phyloP scores from a whole-genome alignment of 1,284 basidiomycete genomes.

The Leucoagaricus sp. region DNA sequence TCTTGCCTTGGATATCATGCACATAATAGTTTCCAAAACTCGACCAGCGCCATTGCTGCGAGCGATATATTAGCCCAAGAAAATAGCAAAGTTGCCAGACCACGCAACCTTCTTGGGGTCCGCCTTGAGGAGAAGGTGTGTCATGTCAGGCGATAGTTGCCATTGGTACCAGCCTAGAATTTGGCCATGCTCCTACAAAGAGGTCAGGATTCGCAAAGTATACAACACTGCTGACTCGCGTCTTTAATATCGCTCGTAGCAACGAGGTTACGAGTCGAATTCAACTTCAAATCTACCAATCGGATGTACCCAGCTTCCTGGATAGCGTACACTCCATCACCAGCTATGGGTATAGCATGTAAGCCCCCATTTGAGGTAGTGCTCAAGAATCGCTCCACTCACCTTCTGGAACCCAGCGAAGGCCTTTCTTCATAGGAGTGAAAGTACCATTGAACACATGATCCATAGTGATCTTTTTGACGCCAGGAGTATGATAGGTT shows the following conservation, averaged over 20 bases:
- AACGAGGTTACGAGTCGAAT: constrained; percentile 66
- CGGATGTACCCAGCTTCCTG: constrained; percentile 63
- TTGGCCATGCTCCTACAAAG: constrained; percentile 54
- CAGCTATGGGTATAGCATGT: constrained; percentile 51
- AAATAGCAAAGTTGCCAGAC: not conserved
- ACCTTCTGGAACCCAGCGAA: constrained; percentile 92
- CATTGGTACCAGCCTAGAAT: constrained; percentile 60
- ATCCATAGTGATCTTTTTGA: constrained; percentile 78
- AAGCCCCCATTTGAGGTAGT: not conserved
- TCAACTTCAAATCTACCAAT: constrained; percentile 79
- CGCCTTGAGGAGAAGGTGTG: constrained; percentile 80
- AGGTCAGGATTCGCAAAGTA: not conserved
- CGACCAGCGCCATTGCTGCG: constrained; percentile 90
- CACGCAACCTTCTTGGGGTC: constrained; percentile 65
- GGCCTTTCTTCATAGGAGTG: constrained; percentile 37
- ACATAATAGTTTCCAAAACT: constrained; percentile 89
- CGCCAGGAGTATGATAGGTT: constrained; percentile 52
- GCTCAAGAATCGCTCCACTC: constrained; percentile 22
- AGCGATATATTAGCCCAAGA: not conserved
- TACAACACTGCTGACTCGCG: constrained; percentile 33
- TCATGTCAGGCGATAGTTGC: constrained; percentile 86
- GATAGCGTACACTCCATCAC: constrained; percentile 87
- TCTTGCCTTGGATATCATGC: constrained; percentile 60
- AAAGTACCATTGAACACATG: constrained; percentile 93
- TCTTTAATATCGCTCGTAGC: constrained; percentile 59